These are phyloP conservation scores for Suhomyces vadensis DNA, from an alignment of 805 yeast genomes.

Conservation along the genomic window DNA sequence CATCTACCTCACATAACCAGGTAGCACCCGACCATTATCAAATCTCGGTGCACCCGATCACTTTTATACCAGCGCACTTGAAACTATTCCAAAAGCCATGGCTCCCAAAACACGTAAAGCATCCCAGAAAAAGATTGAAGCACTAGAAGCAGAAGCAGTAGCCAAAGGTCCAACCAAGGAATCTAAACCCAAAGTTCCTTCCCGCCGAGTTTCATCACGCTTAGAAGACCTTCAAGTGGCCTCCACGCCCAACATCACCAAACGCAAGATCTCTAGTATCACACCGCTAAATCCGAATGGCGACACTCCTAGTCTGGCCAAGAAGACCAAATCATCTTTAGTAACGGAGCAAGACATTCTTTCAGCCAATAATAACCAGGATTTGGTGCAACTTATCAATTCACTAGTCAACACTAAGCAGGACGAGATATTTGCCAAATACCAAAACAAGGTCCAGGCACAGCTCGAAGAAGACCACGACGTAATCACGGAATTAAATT, in stretches of 20 bases:
- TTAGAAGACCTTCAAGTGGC: not conserved
- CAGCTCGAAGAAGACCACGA: conserved; percentile 19
- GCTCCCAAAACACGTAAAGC: conserved; percentile 12
- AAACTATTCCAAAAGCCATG: conserved; percentile 3
- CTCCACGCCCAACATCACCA: conserved; percentile 4
- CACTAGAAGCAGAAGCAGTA: not conserved
- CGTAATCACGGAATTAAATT: conserved; percentile 25
- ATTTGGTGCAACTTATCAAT: conserved; percentile 32
- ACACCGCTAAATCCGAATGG: not conserved
- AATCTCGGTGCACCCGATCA: no score
- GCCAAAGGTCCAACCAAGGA: not conserved
- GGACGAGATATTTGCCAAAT: conserved; percentile 31
- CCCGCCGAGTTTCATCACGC: not conserved
- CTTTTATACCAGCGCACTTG: no score
- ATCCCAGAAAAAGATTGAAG: conserved; percentile 6
- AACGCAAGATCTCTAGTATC: not conserved
- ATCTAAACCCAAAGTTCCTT: not conserved
- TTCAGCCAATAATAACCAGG: conserved; percentile 24
- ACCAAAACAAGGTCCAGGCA: conserved; percentile 20
- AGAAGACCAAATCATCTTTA: conserved; percentile 6
- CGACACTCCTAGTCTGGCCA: not conserved
- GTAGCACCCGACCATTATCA: no score
- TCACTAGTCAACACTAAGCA: conserved; percentile 32
- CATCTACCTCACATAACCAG: no score
- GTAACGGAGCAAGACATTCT: conserved; percentile 35